These are phyloP conservation scores for Yamagishiella unicocca DNA, from an alignment of 139 green algal genomes.

Conservation along the genomic window DNA sequence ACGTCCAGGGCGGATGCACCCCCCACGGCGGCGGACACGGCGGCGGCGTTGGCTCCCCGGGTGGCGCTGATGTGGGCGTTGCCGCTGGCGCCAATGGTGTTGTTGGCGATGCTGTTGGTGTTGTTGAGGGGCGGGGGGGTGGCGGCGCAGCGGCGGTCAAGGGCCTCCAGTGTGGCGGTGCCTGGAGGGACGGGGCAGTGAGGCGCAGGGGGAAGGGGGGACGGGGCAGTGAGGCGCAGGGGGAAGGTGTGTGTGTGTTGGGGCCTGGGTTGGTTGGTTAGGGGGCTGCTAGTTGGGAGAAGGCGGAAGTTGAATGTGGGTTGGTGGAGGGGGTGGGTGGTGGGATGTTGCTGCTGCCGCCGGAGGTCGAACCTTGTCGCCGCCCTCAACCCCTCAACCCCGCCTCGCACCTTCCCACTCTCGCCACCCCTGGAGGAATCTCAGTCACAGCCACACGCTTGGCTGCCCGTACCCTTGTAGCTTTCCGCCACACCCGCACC, in stretches of 20 bases:
- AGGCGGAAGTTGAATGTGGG: too few species aligned
- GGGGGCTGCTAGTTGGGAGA: too few species aligned
- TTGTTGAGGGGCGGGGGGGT: background rate
- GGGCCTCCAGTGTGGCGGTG: slow-evolving; percentile 47
- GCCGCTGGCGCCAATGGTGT: background rate
- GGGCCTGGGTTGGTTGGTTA: too few species aligned
- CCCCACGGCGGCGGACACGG: background rate
- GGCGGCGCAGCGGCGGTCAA: slow-evolving; percentile 46
- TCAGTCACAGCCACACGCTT: too few species aligned
- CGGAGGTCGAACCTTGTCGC: background rate
- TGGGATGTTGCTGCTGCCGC: background rate
- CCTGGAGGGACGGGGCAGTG: background rate
- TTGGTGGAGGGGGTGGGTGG: background rate
- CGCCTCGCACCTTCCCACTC: too few species aligned
- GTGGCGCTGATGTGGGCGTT: background rate
- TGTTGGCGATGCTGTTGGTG: background rate
- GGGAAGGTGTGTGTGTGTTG: too few species aligned
- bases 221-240: background rate
- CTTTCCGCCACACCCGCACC: too few species aligned
- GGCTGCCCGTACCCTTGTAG: too few species aligned
- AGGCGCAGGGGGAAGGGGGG: too few species aligned
- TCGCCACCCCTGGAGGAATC: too few species aligned
- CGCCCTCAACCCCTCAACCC: too few species aligned
- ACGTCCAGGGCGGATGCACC: background rate
- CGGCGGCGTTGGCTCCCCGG: background rate